phyloP scores from a whole-genome alignment of 139 green algal genomes.

The Eudorina sp. region DNA sequence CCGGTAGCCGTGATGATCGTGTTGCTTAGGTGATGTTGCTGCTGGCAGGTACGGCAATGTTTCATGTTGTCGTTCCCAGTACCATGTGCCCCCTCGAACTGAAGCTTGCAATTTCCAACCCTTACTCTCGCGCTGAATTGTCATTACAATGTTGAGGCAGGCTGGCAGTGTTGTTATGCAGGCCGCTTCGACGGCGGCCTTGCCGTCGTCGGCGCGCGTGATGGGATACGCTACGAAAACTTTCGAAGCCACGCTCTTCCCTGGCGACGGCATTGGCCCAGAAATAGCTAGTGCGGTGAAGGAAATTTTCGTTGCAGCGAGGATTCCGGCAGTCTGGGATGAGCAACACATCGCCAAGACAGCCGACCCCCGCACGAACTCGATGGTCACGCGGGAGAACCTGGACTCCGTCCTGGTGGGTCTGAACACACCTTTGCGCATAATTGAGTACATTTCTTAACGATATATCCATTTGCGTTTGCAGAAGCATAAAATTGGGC shows the following conservation, averaged over 20 bases:
- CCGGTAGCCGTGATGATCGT: too few species aligned
- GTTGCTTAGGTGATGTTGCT: too few species aligned
- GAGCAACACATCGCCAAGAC: constrained; percentile 89
- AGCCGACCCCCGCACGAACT: constrained; percentile 93
- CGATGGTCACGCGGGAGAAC: constrained; percentile 93
- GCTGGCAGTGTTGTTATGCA: not conserved
- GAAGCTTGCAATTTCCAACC: not conserved
- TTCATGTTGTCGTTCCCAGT: not conserved
- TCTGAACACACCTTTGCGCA: not conserved
- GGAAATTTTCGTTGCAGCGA: constrained; percentile 85
- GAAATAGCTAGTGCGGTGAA: constrained; percentile 91
- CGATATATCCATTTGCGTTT: too few species aligned
- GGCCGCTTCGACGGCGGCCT: not conserved
- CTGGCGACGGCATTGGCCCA: constrained; percentile 91
- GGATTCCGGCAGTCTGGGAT: constrained; percentile 91
- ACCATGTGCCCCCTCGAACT: not conserved
- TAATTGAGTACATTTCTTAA: too few species aligned
- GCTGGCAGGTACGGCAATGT: too few species aligned
- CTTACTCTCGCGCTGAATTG: not conserved
- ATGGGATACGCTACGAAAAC: constrained; percentile 40
- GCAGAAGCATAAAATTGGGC: constrained; percentile 89
- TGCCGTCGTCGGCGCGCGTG: constrained; percentile 6
- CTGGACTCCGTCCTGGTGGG: constrained; percentile 94
- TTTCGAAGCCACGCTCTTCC: constrained; percentile 79
- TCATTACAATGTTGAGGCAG: constrained; percentile 29